Base-by-base conservation (phyloP, 2,329 filamentous ascomycete genomes). In the Penicillium sp. region DNA sequence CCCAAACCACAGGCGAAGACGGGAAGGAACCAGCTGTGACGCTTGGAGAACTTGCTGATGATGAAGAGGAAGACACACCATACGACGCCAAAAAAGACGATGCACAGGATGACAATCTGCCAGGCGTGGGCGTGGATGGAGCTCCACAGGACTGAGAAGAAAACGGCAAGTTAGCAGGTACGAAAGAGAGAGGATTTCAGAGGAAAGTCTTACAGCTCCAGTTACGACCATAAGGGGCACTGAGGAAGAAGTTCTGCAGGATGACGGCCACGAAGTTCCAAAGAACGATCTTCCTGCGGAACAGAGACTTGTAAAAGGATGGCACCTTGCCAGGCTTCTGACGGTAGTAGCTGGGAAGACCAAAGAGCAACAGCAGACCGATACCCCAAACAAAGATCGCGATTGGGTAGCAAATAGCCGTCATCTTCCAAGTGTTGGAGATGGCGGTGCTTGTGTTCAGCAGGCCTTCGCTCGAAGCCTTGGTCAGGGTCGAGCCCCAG, bases 201-300 rank as follows among this genome's bases (percentile, higher is more conserved):
- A 20, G 18, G 3, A 6, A 27, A n/a, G 9, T 59, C 66, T 64
- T 58, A 69, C 77, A 87, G 39, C 72, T 71, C 83, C 83, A 86
- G 66, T 84, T 86, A 38, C 83, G 78, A 32, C 83, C 83, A 59
- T 84, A 86, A 1, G 80, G 81, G 1, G 83, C 77, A 13, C 79
- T 81, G 33, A 86, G 76, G 72, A 82, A 86, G 74, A 82, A 84
- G 67, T 86, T 86, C 63, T 86, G 82, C 33, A 86, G 67, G 52
- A 84, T 71, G 40, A 86, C 80, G 4, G 79, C 77, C 53, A 83
- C 68, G 62, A 85, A 81, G 70, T 84, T 86, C 83, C 83, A 86
- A 7, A 83, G 71, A 40, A 86, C 78, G 53, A 85, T 81, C 68
- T 84, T 84, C 52, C 83, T 77, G 38, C 81, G 76, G 56, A 78